Evolutionary conservation across 164 flowering plant genomes (phyloP), one percentile per base, ranked within the genome.

Genomic region (Umbellularia californica): DNA sequence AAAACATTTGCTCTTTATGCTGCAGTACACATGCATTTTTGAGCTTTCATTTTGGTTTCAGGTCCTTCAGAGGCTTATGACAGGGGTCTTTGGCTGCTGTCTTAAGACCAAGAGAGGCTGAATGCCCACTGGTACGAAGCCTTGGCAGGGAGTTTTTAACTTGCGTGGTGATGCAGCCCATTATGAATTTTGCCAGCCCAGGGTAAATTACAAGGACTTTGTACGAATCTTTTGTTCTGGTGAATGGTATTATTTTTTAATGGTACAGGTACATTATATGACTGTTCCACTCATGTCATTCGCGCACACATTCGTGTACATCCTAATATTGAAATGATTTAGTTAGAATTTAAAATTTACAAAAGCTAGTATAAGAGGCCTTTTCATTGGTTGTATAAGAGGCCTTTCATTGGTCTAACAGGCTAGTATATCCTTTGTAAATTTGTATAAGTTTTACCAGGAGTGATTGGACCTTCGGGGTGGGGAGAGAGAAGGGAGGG

Each of bases 11-110:
- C 72, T 25, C 22, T 66, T 66, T 30, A 28, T 27, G 69, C 35
- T 66, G 50, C 35, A 66, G 41, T 27, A 24, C 13, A 24, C 28
- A 2, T 0, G 23, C 69, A 35, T 27, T 71, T 75, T 23, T 27
- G 52, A 14, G 69, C 47, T 73, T 64, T 69, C 23, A 50, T 77
- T 17, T 5, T 70, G 78, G 22, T 7, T 77, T 69, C 73, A 96
- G 99, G 89, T 92, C 82, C 95, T 94, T 81, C 94, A 94, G 78
- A 90, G 83, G 58, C 88, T 96, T 65, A 82, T 92, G 77, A 87
- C 87, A 79, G 99, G 92, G 75, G 68, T 96, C 24, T 73, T n/a
- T 96, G 73, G 91, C 93, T 78, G 79, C 88, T 47, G 96, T 91
- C 22, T 86, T 96, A 58, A 91, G 92, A 79, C 90, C 92, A 73